A percentile compares a stretch with the other conserved stretches of the same genome.
Evolutionary conservation across 345 rosid species (phyloP).

Genomic region (Euphorbia lathyris): DNA sequence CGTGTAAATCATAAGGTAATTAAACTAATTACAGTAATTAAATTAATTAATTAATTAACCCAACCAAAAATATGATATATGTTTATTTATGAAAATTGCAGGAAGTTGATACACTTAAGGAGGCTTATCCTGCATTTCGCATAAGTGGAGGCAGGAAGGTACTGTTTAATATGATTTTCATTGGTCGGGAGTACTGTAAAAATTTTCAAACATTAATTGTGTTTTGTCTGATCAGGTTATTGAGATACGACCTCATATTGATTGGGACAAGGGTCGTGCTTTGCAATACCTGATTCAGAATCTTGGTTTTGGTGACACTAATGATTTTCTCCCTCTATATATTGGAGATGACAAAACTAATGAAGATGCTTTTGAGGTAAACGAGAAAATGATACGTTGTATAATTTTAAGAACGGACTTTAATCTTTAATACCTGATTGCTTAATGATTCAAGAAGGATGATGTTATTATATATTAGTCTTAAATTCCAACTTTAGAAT

Average conservation of each 20-base stretch:
- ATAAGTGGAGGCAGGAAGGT: constrained; percentile 51
- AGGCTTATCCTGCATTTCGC: constrained; percentile 33
- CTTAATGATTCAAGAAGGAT: too few species aligned
- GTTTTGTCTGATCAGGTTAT: constrained; percentile 30
- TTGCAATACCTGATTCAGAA: constrained; percentile 44
- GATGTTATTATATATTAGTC: too few species aligned
- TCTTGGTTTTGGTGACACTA: constrained; percentile 36
- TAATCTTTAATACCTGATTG: too few species aligned
- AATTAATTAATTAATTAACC: too few species aligned
- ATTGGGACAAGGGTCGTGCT: constrained; percentile 63
- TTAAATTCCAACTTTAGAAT: too few species aligned
- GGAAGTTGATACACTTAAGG: constrained; percentile 28
- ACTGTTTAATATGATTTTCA: background rate
- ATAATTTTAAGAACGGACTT: too few species aligned
- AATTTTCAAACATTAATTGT: too few species aligned
- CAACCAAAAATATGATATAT: too few species aligned
- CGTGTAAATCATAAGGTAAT: constrained; percentile 21
- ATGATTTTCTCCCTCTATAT: constrained; percentile 47
- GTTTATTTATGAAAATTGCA: too few species aligned
- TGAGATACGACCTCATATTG: constrained; percentile 54
- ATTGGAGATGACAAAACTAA: constrained; percentile 62
- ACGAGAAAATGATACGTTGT: too few species aligned
- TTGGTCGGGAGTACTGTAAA: too few species aligned
- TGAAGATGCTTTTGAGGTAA: constrained; percentile 66
- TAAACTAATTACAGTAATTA: background rate